Conservation (phyloP, 805 yeast species). For the Nakazawaea wickerhamii region DNA sequence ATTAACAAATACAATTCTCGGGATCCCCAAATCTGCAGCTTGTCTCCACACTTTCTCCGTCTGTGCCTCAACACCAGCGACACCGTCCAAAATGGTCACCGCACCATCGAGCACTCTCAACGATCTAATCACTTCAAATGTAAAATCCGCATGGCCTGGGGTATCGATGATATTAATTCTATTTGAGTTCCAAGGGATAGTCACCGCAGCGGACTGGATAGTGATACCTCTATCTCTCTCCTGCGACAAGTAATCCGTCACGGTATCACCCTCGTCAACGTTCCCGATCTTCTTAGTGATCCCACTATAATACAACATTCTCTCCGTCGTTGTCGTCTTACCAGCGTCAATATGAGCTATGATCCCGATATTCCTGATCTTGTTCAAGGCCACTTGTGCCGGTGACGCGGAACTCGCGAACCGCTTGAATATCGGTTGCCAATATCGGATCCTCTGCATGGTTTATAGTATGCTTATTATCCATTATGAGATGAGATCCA, state of each 20-base stretch:
- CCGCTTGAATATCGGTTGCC: neutral
- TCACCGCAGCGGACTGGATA: slow-evolving; percentile 92
- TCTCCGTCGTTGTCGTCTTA: slow-evolving; percentile 94
- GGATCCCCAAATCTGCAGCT: slow-evolving; percentile 61
- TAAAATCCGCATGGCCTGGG: slow-evolving; percentile 97
- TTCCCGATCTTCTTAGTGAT: slow-evolving; percentile 76
- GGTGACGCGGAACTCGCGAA: neutral
- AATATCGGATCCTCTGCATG: neutral
- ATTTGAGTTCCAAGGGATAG: slow-evolving; percentile 72
- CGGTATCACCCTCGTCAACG: slow-evolving; percentile 96
- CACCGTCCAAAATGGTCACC: slow-evolving; percentile 88
- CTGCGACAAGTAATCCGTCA: slow-evolving; percentile 85
- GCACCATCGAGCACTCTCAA: slow-evolving; percentile 92
- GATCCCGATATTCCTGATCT: slow-evolving; percentile 83
- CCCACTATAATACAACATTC: slow-evolving; percentile 90
- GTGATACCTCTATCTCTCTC: slow-evolving; percentile 94
- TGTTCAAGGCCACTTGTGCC: slow-evolving; percentile 19
- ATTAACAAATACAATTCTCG: slow-evolving; percentile 76
- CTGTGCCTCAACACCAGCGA: slow-evolving; percentile 97
- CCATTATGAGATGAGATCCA: no score
- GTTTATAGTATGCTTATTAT: no score
- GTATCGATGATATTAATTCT: slow-evolving; percentile 89
- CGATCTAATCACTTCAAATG: slow-evolving; percentile 88
- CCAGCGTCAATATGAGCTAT: slow-evolving; percentile 99
- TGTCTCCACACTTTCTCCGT: slow-evolving; percentile 97